Conservation (phyloP, 2,329 filamentous ascomycete species). For the Sclerotinia minor region DNA sequence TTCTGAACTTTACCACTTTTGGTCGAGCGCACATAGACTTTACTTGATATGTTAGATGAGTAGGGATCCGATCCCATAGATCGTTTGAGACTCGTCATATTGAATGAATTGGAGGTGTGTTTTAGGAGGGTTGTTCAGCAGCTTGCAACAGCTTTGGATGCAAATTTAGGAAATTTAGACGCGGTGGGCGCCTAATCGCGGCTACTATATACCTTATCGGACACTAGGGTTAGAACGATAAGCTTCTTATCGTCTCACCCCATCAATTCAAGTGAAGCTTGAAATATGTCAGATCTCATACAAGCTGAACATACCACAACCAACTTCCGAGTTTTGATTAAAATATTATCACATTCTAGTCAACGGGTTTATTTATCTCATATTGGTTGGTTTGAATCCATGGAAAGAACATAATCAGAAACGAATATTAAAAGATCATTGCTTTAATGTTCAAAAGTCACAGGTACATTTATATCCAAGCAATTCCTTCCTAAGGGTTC, state of each 20-base stretch:
- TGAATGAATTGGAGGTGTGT: constrained; percentile 26
- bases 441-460: not conserved
- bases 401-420: not conserved
- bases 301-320: constrained; percentile 8
- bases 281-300: constrained; percentile 14
- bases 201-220: not conserved
- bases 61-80: constrained; percentile 53
- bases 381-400: not conserved
- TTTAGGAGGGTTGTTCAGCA: not conserved
- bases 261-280: not conserved
- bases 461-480: constrained; percentile 11
- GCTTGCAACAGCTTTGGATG: constrained; percentile 15
- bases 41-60: constrained; percentile 82
- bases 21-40: constrained; percentile 92
- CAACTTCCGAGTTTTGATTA: not conserved
- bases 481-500: constrained; percentile 7
- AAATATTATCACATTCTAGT: not conserved
- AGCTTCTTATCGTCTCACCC: not conserved
- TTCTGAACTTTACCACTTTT: constrained; percentile 98
- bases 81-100: constrained; percentile 67
- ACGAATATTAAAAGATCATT: not conserved
- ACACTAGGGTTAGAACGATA: not conserved
- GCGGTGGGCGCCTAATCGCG: constrained; percentile 5
- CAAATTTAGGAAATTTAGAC: constrained; percentile 26
- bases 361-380: not conserved